Base-by-base conservation (phyloP, 345 rosid species). In the Acer negundo region DNA sequence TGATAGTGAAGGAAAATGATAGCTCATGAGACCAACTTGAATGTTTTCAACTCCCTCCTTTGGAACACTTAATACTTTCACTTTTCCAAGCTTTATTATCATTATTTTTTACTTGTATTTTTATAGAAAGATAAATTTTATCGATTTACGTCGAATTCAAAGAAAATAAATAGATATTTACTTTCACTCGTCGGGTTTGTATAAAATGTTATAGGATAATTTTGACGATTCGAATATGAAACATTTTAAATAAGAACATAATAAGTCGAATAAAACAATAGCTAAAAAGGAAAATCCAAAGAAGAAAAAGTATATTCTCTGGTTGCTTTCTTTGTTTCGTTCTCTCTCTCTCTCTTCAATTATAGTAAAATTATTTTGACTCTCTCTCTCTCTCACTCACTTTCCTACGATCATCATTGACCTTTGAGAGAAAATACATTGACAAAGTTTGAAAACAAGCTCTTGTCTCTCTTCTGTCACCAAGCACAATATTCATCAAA, bases 1-100 rank as follows among this genome's bases (percentile, higher is more conserved):
- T 66, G 71, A 40, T 44, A 55, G 78, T 0, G 65, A 76, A 19
- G 38, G 46, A 42, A 80, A 72, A 69, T 61, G 84, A 81, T 42
- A 77, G 84, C 67, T 77, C 72, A n/a, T 28, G 38, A 31, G 62
- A 9, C 49, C 7, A 4, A 9, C 59, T 16, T 22, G 63, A 51
- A 4, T 47, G 20, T 28, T 58, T 76, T 68, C 73, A n/a, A 67
- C 66, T 53, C 61, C 65, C 62, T 1, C 20, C 22, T 19, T 56
- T 58, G 67, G 66, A 72, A 70, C 78, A 73, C 74, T 53, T 3
- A 26, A 47, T 17, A 11, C 9, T 47, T 5, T 35, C 22, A 7
- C 55, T 53, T 7, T n/a, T 20, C 19, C 26, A 56, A 42, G 46
- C 2, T 42, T 42, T 9, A 42, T 42, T 35, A 35, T 35, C 38